Conservation (phyloP, 1,284 basidiomycete species). For the Ganoderma boninense region DNA sequence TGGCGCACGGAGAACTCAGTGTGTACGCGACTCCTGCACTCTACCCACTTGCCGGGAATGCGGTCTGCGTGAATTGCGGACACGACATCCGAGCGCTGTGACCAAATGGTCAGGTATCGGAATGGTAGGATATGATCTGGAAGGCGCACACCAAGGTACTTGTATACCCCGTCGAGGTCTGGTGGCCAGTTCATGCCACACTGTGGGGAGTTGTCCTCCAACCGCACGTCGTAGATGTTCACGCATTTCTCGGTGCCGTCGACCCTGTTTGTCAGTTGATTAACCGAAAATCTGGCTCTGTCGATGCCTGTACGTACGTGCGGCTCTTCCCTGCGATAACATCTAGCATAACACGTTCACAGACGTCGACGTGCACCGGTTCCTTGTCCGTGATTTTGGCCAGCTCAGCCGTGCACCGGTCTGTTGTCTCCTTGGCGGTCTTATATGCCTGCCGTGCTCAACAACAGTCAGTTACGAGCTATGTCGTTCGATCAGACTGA, state of each 20-base stretch:
- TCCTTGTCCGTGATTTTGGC: constrained; percentile 56
- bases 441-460: constrained; percentile 60
- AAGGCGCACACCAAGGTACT: constrained; percentile 80
- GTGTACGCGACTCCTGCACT: constrained; percentile 83
- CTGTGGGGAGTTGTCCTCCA: constrained; percentile 85
- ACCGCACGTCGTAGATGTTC: constrained; percentile 95
- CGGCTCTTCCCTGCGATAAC: constrained; percentile 72
- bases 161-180: constrained; percentile 81
- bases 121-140: background rate
- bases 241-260: constrained; percentile 83
- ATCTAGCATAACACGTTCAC: constrained; percentile 70
- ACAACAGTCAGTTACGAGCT: background rate
- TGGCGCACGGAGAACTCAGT: constrained; percentile 63
- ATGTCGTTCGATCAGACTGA: constrained; percentile 7
- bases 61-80: constrained; percentile 83
- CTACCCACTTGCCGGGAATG: constrained; percentile 88
- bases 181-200: constrained; percentile 99
- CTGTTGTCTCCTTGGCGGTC: constrained; percentile 66
- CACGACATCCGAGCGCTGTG: constrained; percentile 83
- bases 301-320: constrained; percentile 57
- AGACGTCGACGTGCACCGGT: constrained; percentile 71
- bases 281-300: background rate
- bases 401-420: constrained; percentile 68
- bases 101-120: constrained; percentile 15
- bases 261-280: constrained; percentile 53